A percentile compares a stretch with the other conserved stretches of the same genome.
phyloP scores from a whole-genome alignment of 2,329 filamentous ascomycete genomes.

The Diaporthe aspalathi region DNA sequence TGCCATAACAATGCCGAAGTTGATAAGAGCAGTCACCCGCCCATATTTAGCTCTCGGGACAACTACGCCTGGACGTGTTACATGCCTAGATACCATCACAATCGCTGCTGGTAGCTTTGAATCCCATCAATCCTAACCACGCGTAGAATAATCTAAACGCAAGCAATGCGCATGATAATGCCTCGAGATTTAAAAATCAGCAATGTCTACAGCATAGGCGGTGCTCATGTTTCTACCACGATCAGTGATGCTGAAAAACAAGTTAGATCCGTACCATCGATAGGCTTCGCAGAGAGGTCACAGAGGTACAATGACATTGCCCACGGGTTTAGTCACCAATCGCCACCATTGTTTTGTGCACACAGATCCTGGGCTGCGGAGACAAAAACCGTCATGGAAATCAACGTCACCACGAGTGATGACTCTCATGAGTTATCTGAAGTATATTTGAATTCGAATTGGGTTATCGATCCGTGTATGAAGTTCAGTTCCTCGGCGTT shows the following conservation, averaged over 20 bases:
- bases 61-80: neutral
- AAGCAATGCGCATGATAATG: too few relatives aligned
- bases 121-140: neutral
- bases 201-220: too few relatives aligned
- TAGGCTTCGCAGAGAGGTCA: too few relatives aligned
- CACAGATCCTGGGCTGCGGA: neutral
- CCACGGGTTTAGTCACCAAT: neutral
- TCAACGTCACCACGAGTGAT: neutral
- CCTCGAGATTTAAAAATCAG: too few relatives aligned
- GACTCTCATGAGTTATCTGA: neutral
- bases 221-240: too few relatives aligned
- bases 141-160: too few relatives aligned
- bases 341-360: too few relatives aligned
- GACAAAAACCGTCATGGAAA: neutral
- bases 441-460: neutral
- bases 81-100: too few relatives aligned
- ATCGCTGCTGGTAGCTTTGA: neutral
- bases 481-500: neutral
- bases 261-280: too few relatives aligned
- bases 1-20: too few relatives aligned
- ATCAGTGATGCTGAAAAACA: too few relatives aligned
- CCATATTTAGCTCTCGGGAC: neutral
- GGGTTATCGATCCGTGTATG: neutral
- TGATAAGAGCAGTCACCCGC: neutral
- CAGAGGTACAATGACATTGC: too few relatives aligned